These are phyloP conservation scores for Ceratobasidium sp. DNA, from an alignment of 1,284 basidiomycete species.

Conservation along the genomic window DNA sequence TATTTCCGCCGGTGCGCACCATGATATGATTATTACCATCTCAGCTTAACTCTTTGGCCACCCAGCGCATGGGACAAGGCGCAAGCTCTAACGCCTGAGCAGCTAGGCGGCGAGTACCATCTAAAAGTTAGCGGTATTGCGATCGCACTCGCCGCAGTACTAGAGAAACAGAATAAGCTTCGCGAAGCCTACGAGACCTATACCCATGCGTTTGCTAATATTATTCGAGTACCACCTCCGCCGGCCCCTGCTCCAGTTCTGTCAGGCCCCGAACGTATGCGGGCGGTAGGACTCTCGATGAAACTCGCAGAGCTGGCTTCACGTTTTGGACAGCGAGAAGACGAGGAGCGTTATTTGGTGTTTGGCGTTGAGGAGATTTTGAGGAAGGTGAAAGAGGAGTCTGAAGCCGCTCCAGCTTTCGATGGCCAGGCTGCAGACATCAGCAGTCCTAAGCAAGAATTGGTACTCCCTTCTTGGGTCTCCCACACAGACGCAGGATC, in stretches of 20 bases:
- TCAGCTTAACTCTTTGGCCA: neutral
- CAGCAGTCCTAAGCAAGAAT: constrained; percentile 43
- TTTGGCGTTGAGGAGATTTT: constrained; percentile 72
- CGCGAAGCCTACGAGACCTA: constrained; percentile 66
- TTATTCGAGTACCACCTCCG: constrained; percentile 51
- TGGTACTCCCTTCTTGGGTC: constrained; percentile 69
- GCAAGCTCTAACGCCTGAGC: constrained; percentile 60
- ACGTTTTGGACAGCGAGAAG: constrained; percentile 56
- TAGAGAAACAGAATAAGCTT: constrained; percentile 61
- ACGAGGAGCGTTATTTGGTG: constrained; percentile 68
- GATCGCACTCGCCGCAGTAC: constrained; percentile 68
- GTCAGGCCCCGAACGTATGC: constrained; percentile 62
- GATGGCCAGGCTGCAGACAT: constrained; percentile 16
- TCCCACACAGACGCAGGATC: constrained; percentile 70
- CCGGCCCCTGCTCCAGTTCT: constrained; percentile 47
- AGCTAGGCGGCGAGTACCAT: constrained; percentile 64
- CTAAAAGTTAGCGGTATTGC: constrained; percentile 79
- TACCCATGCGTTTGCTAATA: constrained; percentile 56
- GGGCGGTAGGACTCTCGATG: constrained; percentile 70
- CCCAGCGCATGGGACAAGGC: constrained; percentile 71
- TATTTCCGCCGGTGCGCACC: constrained; percentile 65
- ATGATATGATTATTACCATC: neutral
- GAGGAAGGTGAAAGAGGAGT: constrained; percentile 49
- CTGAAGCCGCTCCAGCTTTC: constrained; percentile 46
- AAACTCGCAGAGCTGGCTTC: constrained; percentile 71